These are phyloP conservation scores for Coemansia sp. DNA, from an alignment of 371 early-diverging fungal species.

Conservation along the genomic window DNA sequence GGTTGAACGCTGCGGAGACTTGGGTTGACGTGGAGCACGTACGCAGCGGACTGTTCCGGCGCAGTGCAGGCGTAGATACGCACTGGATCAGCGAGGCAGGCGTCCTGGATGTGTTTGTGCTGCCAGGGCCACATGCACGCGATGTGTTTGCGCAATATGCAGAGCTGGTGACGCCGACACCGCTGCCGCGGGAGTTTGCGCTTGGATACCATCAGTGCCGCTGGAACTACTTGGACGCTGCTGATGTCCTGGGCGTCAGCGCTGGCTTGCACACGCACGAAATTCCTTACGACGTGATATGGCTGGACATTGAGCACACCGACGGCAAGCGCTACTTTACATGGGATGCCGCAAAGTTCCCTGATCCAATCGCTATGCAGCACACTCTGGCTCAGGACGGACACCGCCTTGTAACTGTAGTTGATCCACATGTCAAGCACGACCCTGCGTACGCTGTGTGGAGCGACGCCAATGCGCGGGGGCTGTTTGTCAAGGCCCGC, in stretches of 20 bases:
- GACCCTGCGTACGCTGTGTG: constrained; percentile 73
- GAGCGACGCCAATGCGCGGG: constrained; percentile 72
- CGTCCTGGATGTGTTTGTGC: constrained; percentile 85
- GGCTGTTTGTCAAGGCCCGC: constrained; percentile 76
- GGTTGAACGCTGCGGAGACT: constrained; percentile 94
- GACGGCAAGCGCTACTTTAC: constrained; percentile 57
- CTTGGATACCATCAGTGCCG: constrained; percentile 85
- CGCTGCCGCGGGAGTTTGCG: constrained; percentile 87
- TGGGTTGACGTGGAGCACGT: constrained; percentile 92
- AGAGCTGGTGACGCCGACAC: constrained; percentile 75
- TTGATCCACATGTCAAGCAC: constrained; percentile 96
- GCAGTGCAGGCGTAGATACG: constrained; percentile 55
- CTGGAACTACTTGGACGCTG: constrained; percentile 66
- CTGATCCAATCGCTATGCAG: constrained; percentile 87
- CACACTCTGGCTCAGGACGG: constrained; percentile 67
- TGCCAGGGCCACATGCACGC: constrained; percentile 75
- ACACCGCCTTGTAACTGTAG: constrained; percentile 83
- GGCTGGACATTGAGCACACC: constrained; percentile 75
- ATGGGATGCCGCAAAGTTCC: constrained; percentile 59
- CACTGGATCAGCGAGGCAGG: constrained; percentile 97
- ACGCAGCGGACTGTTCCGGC: constrained; percentile 36
- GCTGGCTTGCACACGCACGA: constrained; percentile 55
- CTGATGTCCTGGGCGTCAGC: constrained; percentile 59
- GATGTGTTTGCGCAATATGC: constrained; percentile 76
- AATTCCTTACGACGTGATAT: constrained; percentile 70